Conservation (phyloP, 345 rosid species). For the Eucalyptus dawsonii region DNA sequence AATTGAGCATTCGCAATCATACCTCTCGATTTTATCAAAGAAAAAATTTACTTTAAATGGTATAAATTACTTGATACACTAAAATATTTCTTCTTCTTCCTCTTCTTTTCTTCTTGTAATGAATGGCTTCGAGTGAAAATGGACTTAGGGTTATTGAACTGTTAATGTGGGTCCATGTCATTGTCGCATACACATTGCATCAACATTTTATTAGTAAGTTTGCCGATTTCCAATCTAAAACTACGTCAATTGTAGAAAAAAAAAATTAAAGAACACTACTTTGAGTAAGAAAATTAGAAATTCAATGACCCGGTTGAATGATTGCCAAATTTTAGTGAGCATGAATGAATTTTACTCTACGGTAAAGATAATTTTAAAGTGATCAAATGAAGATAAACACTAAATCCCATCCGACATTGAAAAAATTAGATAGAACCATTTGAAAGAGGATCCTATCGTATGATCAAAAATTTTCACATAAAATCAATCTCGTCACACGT, state of each 20-base stretch:
- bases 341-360: neutral
- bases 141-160: neutral
- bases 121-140: neutral
- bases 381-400: neutral
- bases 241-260: neutral
- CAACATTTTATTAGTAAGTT: neutral
- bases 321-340: neutral
- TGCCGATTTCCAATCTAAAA: neutral
- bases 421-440: neutral
- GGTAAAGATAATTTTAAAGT: neutral
- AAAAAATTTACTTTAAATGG: neutral
- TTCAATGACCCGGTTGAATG: accelerated
- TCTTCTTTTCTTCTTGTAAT: neutral
- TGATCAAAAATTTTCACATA: neutral
- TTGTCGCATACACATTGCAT: neutral
- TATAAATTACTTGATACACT: neutral
- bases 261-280: neutral
- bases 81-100: neutral
- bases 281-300: neutral
- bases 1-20: neutral
- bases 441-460: too few species aligned
- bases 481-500: neutral
- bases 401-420: neutral
- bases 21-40: neutral
- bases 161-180: neutral